Evolutionary conservation across 2,329 filamentous ascomycete species (phyloP), one percentile per base, ranked within the genome.

Genomic region (Akanthomyces muscarius): DNA sequence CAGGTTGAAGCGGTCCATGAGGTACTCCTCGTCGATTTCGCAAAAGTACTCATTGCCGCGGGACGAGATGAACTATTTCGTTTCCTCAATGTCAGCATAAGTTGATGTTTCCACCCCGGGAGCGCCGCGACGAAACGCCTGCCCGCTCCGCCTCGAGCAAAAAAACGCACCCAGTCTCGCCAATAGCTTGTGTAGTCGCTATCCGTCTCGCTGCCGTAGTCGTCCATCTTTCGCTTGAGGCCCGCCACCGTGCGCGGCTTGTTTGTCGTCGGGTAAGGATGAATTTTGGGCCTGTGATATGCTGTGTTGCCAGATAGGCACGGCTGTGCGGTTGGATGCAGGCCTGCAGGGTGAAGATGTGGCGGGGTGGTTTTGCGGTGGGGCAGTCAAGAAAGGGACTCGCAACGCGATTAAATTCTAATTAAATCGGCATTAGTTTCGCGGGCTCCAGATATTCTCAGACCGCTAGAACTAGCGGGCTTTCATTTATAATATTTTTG

Each of bases 171-270:
- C 95, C 95, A 99, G 80, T 99, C 95, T 76, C 94, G 85, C 95
- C 95, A 99, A 77, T 98, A 99, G 78, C 92, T 98, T 55, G 95
- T 97, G 76, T 98, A 99, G 80, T 99, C 95, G 78, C 93, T 97
- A 75, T 99, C 95, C 14, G 93, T 96, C 78, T 99, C 95, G 74
- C 92, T 97, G 69, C 92, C 93, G 78, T 95, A 98, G 79, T 98
- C 94, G 75, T 98, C 95, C 95, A 98, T 98, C 71, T 60, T 55
- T 45, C 48, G 48, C 36, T 60, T 60, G 33, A 38, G 44, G 48
- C 54, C 61, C 48, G 53, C 55, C 61, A 53, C 53, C 45, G 38
- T 63, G 61, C 38, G 53, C 61, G 21, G 53, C 14, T 38, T 38
- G 8, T 36, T n/a, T 41, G 55, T 16, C 16, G 62, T 42, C 21